Percentiles rank a stretch among this genome's conserved stretches.
phyloP scores from a whole-genome alignment of 1,139 yeast genomes.

The Hyphopichia buzzinii region DNA sequence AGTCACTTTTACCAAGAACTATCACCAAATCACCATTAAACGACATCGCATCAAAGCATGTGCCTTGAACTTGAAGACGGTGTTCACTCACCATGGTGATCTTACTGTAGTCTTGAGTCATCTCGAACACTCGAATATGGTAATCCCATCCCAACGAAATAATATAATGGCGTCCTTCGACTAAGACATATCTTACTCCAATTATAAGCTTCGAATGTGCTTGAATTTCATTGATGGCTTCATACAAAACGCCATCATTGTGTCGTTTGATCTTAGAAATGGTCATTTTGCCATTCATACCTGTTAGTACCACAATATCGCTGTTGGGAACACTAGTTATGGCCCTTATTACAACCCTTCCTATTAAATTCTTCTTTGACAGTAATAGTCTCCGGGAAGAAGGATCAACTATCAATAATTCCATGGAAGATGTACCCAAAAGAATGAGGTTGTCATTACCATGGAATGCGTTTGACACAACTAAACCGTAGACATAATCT shows the following conservation, averaged over 20 bases:
- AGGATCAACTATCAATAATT: slow-evolving; percentile 20
- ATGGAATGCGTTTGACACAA: slow-evolving; percentile 20
- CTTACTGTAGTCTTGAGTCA: slow-evolving; percentile 16
- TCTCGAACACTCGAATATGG: slow-evolving; percentile 36
- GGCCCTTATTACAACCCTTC: slow-evolving; percentile 33
- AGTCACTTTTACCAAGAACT: slow-evolving; percentile 58
- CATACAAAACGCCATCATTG: slow-evolving; percentile 8
- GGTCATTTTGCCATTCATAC: slow-evolving; percentile 39
- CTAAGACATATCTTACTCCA: slow-evolving; percentile 24
- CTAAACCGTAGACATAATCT: slow-evolving; percentile 17
- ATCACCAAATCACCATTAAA: slow-evolving; percentile 32
- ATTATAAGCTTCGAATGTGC: slow-evolving; percentile 34
- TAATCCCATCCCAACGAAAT: slow-evolving; percentile 67
- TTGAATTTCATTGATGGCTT: slow-evolving; percentile 13
- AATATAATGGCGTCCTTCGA: slow-evolving; percentile 29
- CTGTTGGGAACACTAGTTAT: slow-evolving; percentile 18
- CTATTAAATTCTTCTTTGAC: slow-evolving; percentile 14
- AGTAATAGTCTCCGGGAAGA: slow-evolving; percentile 11
- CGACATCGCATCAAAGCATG: slow-evolving; percentile 42
- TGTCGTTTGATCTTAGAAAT: slow-evolving; percentile 13
- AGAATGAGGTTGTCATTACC: slow-evolving; percentile 13
- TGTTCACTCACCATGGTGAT: slow-evolving; percentile 26
- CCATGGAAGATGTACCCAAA: slow-evolving; percentile 26
- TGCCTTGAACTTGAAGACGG: slow-evolving; percentile 46
- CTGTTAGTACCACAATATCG: slow-evolving; percentile 24